These are phyloP conservation scores for Coemansia umbellata DNA, from an alignment of 192 early-diverging fungal genomes.

Conservation along the genomic window DNA sequence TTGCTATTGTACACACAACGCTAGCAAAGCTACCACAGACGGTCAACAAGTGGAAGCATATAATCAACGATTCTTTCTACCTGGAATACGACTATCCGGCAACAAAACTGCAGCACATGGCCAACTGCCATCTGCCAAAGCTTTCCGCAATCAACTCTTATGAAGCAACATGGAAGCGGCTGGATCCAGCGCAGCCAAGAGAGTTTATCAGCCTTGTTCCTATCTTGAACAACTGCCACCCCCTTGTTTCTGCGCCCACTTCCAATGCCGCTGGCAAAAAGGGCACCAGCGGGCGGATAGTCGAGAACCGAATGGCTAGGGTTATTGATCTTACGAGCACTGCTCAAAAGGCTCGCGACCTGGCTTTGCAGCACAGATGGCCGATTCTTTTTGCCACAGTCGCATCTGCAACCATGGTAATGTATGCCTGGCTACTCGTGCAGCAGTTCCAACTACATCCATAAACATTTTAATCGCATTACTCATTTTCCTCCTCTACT, in stretches of 20 bases:
- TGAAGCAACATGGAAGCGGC: slow-evolving; percentile 37
- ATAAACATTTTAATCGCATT: slow-evolving; percentile 1
- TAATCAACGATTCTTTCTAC: slow-evolving; percentile 39
- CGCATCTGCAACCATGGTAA: slow-evolving; percentile 39
- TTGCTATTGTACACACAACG: slow-evolving; percentile 34
- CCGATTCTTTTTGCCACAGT: slow-evolving; percentile 32
- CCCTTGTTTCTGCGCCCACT: slow-evolving; percentile 9
- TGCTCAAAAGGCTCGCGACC: slow-evolving; percentile 35
- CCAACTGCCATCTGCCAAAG: slow-evolving; percentile 20
- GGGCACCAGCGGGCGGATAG: not conserved
- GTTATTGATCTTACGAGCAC: slow-evolving; percentile 39
- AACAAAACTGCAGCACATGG: slow-evolving; percentile 40
- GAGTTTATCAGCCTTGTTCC: slow-evolving; percentile 24
- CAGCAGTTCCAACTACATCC: slow-evolving; percentile 30
- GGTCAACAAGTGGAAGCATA: slow-evolving; percentile 15
- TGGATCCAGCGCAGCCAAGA: slow-evolving; percentile 42
- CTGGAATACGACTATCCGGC: slow-evolving; percentile 34
- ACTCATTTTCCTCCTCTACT: too few species aligned
- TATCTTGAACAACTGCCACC: slow-evolving; percentile 18
- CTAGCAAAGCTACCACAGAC: slow-evolving; percentile 23
- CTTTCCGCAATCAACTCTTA: slow-evolving; percentile 35
- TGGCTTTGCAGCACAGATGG: slow-evolving; percentile 43
- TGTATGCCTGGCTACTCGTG: slow-evolving; percentile 45
- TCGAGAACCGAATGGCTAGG: slow-evolving; percentile 26
- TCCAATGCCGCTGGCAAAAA: not conserved